These are phyloP conservation scores for Teunomyces stri DNA, from an alignment of 805 yeast species.

Conservation along the genomic window DNA sequence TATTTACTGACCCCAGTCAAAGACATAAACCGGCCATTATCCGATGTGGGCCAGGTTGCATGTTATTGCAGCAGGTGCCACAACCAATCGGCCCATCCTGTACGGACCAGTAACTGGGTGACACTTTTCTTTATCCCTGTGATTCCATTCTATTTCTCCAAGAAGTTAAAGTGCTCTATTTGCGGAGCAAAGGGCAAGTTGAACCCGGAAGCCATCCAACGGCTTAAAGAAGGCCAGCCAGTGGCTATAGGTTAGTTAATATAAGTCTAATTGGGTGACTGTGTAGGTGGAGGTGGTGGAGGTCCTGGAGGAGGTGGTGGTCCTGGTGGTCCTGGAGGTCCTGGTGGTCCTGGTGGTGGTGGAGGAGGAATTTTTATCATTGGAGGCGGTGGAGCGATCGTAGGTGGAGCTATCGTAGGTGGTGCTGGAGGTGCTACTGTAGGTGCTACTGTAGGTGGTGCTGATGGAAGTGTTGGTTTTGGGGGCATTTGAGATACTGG, in stretches of 20 bases:
- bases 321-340: constrained; percentile 17
- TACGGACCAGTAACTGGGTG: constrained; percentile 52
- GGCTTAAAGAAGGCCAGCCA: constrained; percentile 32
- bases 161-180: constrained; percentile 48
- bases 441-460: constrained; percentile 5
- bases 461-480: neutral
- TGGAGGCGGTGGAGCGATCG: constrained; percentile 17
- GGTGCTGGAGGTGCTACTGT: constrained; percentile 20
- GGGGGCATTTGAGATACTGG: neutral
- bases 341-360: constrained; percentile 16
- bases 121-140: constrained; percentile 55
- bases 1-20: constrained; percentile 23
- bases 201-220: constrained; percentile 19
- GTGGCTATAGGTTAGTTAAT: constrained; percentile 23
- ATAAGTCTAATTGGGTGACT: constrained; percentile 15
- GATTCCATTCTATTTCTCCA: constrained; percentile 51
- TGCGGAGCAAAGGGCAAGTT: constrained; percentile 45
- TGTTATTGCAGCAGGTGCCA: constrained; percentile 59
- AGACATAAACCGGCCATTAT: constrained; percentile 32
- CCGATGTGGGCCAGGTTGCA: constrained; percentile 27
- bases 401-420: constrained; percentile 16
- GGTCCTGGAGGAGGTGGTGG: constrained; percentile 17
- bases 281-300: constrained; percentile 10
- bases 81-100: constrained; percentile 51
- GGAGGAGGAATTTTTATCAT: constrained; percentile 16